Base-by-base conservation (phyloP, 2,329 filamentous ascomycete species). In the Botrytis squamosa region DNA sequence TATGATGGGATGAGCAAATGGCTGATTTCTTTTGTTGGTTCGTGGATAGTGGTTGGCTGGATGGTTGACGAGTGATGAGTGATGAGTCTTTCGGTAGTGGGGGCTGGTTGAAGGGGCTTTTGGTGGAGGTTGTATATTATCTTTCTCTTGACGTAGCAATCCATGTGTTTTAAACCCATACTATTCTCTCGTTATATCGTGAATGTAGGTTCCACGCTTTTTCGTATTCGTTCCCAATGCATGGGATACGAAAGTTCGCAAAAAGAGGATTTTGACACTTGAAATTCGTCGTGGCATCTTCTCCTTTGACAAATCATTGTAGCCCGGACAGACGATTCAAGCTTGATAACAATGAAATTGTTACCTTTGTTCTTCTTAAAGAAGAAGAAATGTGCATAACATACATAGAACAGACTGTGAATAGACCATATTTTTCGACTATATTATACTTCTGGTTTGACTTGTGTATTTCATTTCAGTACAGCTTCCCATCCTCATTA, bases 101-200 rank as follows among this genome's bases (percentile, higher is more conserved):
- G 63, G 55, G 22, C 33, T 25, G 60, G 7, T 29, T 29, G 46
- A 38, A 44, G 36, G 36, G 33, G 49, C 4, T 20, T 52, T 59
- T 69, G 71, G 71, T 59, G 63, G 64, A 60, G 46, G 64, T 62
- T 73, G 71, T 73, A 52, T 49, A 69, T 68, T 72, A 62, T 73
- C 71, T 73, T 52, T 73, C 42, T 73, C 60, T 42, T 69, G 64
- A 46, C 22, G 29, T 52, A 69, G 55, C 71, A 73, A 69, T 73
- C 33, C 71, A 73, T 69, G 64, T 69, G 42, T 62, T 69, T 69
- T 44, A 14, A 62, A 69, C 46, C 60, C 33, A 10, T 33, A 44
- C 42, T 36, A 55, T 62, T n/a, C 8, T 42, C 25, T 42, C 22
- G 18, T 63, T 6, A 42, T 18, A n/a, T 36, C 0, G 12, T 36